Evolutionary conservation across 2,329 filamentous ascomycete genomes (phyloP), one percentile per base, ranked within the genome.

Genomic region (Aspergillus hiratsukae): DNA sequence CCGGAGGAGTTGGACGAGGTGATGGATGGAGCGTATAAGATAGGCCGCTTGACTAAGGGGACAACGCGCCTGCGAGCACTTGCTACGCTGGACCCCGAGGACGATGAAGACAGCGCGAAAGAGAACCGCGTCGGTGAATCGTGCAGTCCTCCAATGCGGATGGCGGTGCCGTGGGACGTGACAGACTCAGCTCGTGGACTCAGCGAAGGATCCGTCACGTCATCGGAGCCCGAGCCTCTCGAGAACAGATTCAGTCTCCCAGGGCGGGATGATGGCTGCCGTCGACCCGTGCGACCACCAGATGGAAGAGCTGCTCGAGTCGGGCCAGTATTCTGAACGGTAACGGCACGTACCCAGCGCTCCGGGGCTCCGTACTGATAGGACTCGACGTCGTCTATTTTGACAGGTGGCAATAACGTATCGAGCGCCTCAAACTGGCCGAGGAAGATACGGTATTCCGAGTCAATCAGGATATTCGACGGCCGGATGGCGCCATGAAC

Each of bases 361-460:
- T 87, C 84, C 3, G 84, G 83, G 0, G 83, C 79, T 4, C 79
- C 77, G 62, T 86, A 86, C 48, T 84, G 79, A 66, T 85, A 85
- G 7, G 76, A 72, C 60, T 87, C 83, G 45, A 80, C 78, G 49
- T 82, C 79, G 57, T 82, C 77, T 17, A 75, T 71, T 57, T 77
- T 81, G 56, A 81, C 81, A 48, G 78, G 80, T 51, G 74, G 75
- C 40, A 84, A 77, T 28, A 86, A 78, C 0, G 79, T 81, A 58
- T 79, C 76, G 9, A 86, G 70, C 7, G 76, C 80, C 48, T 82
- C 82, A 57, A 85, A 80, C 56, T 86, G 81, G 50, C 82, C 81
- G 40, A 87, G 80, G 10, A 78, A 81, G 52, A 87, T 81, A 11
- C 74, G 72, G 60, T 82, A 84, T 29, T 77, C 71, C n/a, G 77